Evolutionary conservation across 1,284 basidiomycete genomes (phyloP), one percentile per base, ranked within the genome.

Genomic region (Abortiporus biennis): DNA sequence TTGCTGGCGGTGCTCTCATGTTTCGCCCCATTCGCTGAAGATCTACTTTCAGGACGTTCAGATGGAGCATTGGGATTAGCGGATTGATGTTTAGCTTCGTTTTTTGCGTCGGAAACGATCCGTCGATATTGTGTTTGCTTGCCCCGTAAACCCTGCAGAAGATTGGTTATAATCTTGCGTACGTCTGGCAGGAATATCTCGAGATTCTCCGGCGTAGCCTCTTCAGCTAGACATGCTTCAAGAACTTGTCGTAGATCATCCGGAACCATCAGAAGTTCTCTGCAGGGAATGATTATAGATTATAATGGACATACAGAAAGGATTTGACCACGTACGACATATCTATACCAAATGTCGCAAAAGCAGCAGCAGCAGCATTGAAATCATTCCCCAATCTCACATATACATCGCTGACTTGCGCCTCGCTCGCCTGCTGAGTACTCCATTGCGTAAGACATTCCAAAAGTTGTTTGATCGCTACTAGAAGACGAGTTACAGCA

Each of bases 311-410:
- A 46, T 22, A 33, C n/a, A 44, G 11, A 11, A 11, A 33, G n/a
- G 37, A 21, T 40, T 42, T 25, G 5, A 36, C 30, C 32, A 36
- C 89, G 66, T 63, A 95, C 93, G 73, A 73, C 85, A 98, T 97
- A 49, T 89, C 81, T 53, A 99, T 96, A 42, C 85, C 83, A 51
- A 85, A 92, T 17, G 77, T 71, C 8, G 77, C 75, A 62, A 99
- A 99, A 1, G 94, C 92, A 40, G 84, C 76, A 29, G 94, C 90
- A 20, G 93, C 93, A 15, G 83, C 79, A 61, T 97, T 97, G 71
- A 99, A 98, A 58, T 97, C 94, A 63, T 99, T 98, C 16, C 95
- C 95, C 15, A 99, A 73, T 36, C 85, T 80, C 41, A 99, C 96
- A 63, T 99, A 99, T 44, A 96, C 88, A 63, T 98, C 92, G 69